phyloP scores from a whole-genome alignment of 1,139 yeast species.

The Yamadazyma blattariae region DNA sequence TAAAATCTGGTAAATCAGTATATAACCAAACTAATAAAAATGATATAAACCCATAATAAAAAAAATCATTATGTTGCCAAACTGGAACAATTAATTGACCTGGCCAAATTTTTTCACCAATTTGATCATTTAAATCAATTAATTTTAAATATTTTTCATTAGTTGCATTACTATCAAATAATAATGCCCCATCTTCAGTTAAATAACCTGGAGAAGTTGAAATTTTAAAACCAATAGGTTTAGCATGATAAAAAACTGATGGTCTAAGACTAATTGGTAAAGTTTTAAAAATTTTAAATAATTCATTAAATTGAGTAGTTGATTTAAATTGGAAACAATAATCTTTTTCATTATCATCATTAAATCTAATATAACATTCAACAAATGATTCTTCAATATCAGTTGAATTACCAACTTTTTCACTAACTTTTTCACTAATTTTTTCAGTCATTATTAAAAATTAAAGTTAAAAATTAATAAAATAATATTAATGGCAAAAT shows the following conservation, averaged over 20 bases:
- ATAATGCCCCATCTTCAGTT: constrained; percentile 77
- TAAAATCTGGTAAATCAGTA: constrained; percentile 84
- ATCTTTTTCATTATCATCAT: constrained; percentile 81
- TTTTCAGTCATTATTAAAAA: background rate
- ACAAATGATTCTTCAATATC: constrained; percentile 16
- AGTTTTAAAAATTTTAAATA: constrained; percentile 58
- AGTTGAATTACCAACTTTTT: too few relatives aligned
- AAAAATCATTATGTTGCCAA: constrained; percentile 61
- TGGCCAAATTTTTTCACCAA: constrained; percentile 72
- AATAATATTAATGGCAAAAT: background rate
- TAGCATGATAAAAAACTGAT: constrained; percentile 60
- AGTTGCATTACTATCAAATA: constrained; percentile 63
- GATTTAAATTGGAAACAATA: constrained; percentile 77
- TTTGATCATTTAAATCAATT: constrained; percentile 44
- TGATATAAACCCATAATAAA: constrained; percentile 43
- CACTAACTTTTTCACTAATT: background rate
- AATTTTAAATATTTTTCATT: constrained; percentile 39
- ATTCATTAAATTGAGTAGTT: constrained; percentile 54
- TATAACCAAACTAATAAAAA: constrained; percentile 73
- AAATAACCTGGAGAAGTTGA: constrained; percentile 80
- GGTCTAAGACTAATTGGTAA: constrained; percentile 82
- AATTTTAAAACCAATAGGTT: constrained; percentile 65
- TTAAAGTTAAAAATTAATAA: too few relatives aligned
- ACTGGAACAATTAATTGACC: constrained; percentile 85
- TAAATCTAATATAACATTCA: constrained; percentile 82